Evolutionary conservation across 2,329 filamentous ascomycete genomes (phyloP).

Genomic region (Aspergillus sp.): DNA sequence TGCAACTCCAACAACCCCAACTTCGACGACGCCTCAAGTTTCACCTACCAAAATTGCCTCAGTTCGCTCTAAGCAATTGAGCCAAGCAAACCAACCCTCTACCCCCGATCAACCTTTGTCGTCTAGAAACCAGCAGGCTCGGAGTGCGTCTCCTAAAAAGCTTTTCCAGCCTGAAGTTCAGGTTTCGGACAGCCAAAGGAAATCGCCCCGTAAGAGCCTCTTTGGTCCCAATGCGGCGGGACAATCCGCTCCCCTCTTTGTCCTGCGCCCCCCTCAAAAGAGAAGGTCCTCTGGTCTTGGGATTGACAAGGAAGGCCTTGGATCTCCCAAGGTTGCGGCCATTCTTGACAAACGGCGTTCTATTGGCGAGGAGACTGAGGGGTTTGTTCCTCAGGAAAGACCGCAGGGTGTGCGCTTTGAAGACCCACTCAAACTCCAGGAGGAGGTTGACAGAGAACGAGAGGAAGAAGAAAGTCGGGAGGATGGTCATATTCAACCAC

Average conservation of each 20-base stretch:
- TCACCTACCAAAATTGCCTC: constrained; percentile 44
- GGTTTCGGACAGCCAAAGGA: constrained; percentile 42
- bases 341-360: constrained; percentile 73
- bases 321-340: constrained; percentile 74
- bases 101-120: constrained; percentile 58
- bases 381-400: constrained; percentile 63
- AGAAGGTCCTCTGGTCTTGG: constrained; percentile 69
- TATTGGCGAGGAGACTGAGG: constrained; percentile 67
- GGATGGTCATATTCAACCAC: constrained; percentile 54
- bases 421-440: constrained; percentile 65
- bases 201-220: constrained; percentile 47
- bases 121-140: constrained; percentile 51
- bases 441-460: constrained; percentile 66
- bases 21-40: constrained; percentile 40
- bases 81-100: constrained; percentile 50
- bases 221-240: constrained; percentile 64
- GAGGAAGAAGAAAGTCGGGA: constrained; percentile 66
- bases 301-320: constrained; percentile 70
- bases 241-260: constrained; percentile 63
- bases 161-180: constrained; percentile 50
- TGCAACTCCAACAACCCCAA: constrained; percentile 51
- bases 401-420: constrained; percentile 63
- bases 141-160: constrained; percentile 56
- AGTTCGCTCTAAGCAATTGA: constrained; percentile 47
- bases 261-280: constrained; percentile 63